Percentiles rank a stretch among this genome's conserved stretches.
Evolutionary conservation across 2,329 filamentous ascomycete genomes (phyloP).

Genomic region (Fusarium paranaense): DNA sequence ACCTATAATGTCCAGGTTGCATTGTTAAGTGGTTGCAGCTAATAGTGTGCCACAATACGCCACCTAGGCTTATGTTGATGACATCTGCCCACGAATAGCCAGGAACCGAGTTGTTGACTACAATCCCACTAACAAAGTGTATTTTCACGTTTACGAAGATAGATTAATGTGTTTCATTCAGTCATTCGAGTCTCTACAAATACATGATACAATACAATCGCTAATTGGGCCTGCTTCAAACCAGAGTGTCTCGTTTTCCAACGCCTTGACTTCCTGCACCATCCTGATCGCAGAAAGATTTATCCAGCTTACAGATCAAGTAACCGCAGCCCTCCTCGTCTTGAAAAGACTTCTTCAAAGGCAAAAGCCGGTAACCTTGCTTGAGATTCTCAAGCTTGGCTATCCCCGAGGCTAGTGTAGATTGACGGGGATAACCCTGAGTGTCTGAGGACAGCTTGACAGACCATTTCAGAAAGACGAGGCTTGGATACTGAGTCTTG

Average conservation of each 20-base stretch:
- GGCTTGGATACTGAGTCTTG: not conserved
- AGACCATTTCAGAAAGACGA: constrained; percentile 11
- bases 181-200: not conserved
- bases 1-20: not conserved
- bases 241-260: not conserved
- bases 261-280: not conserved
- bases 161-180: not conserved
- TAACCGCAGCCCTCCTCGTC: not conserved
- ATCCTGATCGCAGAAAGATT: no score
- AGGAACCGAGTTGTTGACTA: not conserved
- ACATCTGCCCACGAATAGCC: not conserved
- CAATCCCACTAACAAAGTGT: not conserved
- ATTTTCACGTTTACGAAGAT: not conserved
- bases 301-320: constrained; percentile 12
- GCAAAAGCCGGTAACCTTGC: constrained; percentile 8
- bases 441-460: not conserved
- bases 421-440: not conserved
- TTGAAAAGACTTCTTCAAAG: not conserved
- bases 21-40: not conserved
- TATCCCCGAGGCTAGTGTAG: not conserved
- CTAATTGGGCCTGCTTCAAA: not conserved
- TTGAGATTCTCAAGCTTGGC: constrained; percentile 8
- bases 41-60: not conserved
- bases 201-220: not conserved
- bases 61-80: not conserved